A percentile compares a stretch with the other conserved stretches of the same genome.
These are phyloP conservation scores for Penicillium odoratum DNA, from an alignment of 495 filamentous ascomycete species.

Conservation along the genomic window DNA sequence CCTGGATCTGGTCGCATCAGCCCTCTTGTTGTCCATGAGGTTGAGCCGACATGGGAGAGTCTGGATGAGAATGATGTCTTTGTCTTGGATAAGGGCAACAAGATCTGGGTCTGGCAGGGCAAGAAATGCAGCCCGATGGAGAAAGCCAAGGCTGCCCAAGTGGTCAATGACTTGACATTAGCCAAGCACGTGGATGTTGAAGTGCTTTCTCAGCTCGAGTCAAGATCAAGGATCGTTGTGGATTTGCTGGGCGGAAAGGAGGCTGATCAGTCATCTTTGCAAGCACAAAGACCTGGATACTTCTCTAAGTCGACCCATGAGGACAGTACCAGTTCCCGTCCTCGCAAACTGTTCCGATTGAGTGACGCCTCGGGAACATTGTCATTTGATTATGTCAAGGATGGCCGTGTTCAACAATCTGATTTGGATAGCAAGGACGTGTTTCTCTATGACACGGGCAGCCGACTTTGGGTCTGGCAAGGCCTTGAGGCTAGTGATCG, in stretches of 20 bases:
- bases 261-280: constrained; percentile 32
- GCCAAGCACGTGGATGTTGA: constrained; percentile 63
- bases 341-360: constrained; percentile 53
- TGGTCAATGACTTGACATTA: constrained; percentile 60
- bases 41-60: constrained; percentile 59
- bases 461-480: constrained; percentile 61
- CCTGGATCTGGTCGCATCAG: constrained; percentile 40
- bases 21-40: constrained; percentile 58
- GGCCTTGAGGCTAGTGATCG: constrained; percentile 50
- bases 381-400: constrained; percentile 54
- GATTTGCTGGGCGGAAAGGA: constrained; percentile 54
- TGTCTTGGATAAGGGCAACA: constrained; percentile 57
- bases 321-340: constrained; percentile 13
- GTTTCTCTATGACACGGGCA: constrained; percentile 56
- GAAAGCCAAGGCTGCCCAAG: constrained; percentile 62
- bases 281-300: constrained; percentile 39
- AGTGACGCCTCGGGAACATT: constrained; percentile 55
- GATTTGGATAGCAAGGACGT: constrained; percentile 58
- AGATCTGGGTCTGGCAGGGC: constrained; percentile 68
- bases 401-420: constrained; percentile 32
- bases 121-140: constrained; percentile 63
- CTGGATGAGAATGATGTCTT: constrained; percentile 64
- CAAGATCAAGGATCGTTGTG: constrained; percentile 52
- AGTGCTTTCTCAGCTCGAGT: constrained; percentile 57
- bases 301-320: constrained; percentile 21